Evolutionary conservation across 2,329 filamentous ascomycete species (phyloP).

Genomic region (Aspergillus sojae): DNA sequence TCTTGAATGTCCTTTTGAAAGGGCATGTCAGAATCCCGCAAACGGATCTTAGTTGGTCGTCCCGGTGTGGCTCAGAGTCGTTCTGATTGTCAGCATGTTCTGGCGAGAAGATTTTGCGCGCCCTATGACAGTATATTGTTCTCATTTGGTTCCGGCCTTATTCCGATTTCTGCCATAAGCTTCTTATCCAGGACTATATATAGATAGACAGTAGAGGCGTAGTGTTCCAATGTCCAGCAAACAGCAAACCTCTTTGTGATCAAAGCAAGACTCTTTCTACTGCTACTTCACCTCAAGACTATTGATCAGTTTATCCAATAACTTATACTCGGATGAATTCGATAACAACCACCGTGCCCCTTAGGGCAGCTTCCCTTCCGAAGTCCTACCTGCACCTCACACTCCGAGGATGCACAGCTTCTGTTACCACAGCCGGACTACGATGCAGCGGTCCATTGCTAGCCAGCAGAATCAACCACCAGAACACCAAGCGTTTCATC

Average conservation of each 20-base stretch:
- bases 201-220: background rate
- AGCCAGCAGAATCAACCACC: conserved; percentile 17
- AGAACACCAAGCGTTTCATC: conserved; percentile 35
- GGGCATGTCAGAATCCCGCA: background rate
- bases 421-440: conserved; percentile 27
- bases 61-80: background rate
- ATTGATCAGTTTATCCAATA: background rate
- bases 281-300: background rate
- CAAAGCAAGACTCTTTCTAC: background rate
- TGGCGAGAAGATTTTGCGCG: conserved; percentile 2
- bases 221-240: background rate
- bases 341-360: conserved; percentile 28
- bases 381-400: conserved; percentile 29
- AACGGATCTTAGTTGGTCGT: background rate
- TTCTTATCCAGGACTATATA: background rate
- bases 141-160: conserved; percentile 9
- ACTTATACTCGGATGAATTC: conserved; percentile 31
- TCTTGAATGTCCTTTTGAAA: background rate
- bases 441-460: conserved; percentile 23
- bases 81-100: conserved; percentile 1
- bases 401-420: conserved; percentile 28
- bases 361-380: conserved; percentile 31
- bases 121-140: background rate
- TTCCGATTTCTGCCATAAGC: conserved; percentile 24
- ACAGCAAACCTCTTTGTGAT: background rate